phyloP scores from a whole-genome alignment of 2,329 filamentous ascomycete genomes.

The Didymella pomorum region DNA sequence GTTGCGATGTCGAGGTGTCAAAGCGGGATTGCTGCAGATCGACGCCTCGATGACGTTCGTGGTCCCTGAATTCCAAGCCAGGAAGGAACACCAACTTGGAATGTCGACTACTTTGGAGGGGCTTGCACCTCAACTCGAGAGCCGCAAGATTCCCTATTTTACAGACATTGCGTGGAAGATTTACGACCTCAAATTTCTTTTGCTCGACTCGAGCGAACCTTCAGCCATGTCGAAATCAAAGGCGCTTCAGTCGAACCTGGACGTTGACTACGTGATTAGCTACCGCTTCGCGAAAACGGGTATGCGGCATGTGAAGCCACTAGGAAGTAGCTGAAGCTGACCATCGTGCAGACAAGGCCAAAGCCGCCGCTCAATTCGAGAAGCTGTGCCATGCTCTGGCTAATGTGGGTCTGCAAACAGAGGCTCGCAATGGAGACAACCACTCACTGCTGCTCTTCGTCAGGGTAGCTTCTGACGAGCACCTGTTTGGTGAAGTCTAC shows the following conservation, averaged over 20 bases:
- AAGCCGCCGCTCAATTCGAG: conserved; percentile 78
- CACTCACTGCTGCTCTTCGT: conserved; percentile 83
- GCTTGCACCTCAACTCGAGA: conserved; percentile 9
- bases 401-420: conserved; percentile 81
- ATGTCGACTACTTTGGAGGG: conserved; percentile 28
- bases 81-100: conserved; percentile 40
- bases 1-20: conserved; percentile 7
- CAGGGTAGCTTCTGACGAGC: conserved; percentile 76
- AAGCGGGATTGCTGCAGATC: conserved; percentile 32
- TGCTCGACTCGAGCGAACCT: conserved; percentile 30
- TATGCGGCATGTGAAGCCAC: conserved; percentile 48
- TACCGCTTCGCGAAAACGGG: conserved; percentile 76
- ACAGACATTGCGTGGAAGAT: conserved; percentile 28
- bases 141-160: conserved; percentile 30
- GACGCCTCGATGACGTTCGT: conserved; percentile 42
- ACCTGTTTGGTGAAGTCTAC: conserved; percentile 82
- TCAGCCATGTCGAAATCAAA: conserved; percentile 50
- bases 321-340: conserved; percentile 24
- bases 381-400: conserved; percentile 79
- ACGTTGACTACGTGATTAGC: conserved; percentile 88
- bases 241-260: conserved; percentile 62
- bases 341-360: conserved; percentile 63
- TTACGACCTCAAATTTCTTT: conserved; percentile 30
- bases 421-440: conserved; percentile 82
- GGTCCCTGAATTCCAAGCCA: conserved; percentile 21